Base-by-base conservation (phyloP, 805 yeast genomes). In the Saccharomycopsis capsularis region DNA sequence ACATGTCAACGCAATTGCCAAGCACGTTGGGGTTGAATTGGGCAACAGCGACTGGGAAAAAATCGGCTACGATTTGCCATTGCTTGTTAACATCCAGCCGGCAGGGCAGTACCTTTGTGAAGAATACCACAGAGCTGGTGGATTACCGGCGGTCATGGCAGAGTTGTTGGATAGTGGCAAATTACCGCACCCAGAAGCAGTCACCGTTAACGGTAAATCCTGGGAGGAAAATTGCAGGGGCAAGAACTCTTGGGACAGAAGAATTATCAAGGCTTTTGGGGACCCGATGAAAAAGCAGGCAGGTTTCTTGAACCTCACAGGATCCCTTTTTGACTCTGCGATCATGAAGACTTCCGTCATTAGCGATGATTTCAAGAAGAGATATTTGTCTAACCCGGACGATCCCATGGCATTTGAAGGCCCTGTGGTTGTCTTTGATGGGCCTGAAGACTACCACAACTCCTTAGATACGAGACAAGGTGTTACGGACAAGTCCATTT, bases 261-360 rank as follows among this genome's bases (percentile, higher is more conserved):
- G 50, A 29, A 59, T 59, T 16, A 58, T 59, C 42, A 53, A 50
- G 44, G 48, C 54, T 4, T 57, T 46, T 42, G 47, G 44, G 32
- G 35, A 44, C 27, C 61, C 62, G 15, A 21, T 59, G 48, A 55
- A 52, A 24, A 18, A 11, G 7, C 32, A 54, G 19, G 58, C 60
- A 18, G 62, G 62, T 16, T 59, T 59, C 44, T 43, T 59, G 25
- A 56, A 59, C 41, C 51, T 59, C n/a, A 56, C 54, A 40, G 62
- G 62, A 7, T 49, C 56, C 9, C 42, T 59, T 16, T 59, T 59
- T 49, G 59, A 59, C 37, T 56, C 60, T 23, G 62, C 62, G 2
- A 59, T 59, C 18, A 59, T 59, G 62, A 59, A 59, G 48, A 59
- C 61, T 5, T 56, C 58, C 32, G 61, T 57, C 4, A 57, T 59